Percentiles rank a stretch among this genome's conserved stretches.
Conservation (phyloP, 164 flowering plant species). For the Umbilicus rupestris region DNA sequence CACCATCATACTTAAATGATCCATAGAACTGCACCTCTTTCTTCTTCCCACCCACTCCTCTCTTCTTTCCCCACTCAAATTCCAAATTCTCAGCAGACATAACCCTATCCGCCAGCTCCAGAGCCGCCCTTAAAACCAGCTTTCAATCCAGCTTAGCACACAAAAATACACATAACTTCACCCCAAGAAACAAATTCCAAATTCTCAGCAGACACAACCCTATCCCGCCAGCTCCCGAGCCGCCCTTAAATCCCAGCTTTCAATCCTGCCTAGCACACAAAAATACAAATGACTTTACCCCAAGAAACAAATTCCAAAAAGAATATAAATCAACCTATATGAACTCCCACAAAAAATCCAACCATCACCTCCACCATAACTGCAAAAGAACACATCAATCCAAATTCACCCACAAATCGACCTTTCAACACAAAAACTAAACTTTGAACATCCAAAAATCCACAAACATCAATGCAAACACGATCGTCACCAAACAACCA, state of each 20-base stretch:
- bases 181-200: conserved; percentile 28
- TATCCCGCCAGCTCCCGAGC: neutral
- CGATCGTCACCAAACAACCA: neutral
- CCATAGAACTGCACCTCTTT: conserved; percentile 60
- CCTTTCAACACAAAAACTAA: neutral
- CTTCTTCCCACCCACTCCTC: conserved; percentile 47
- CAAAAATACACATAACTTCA: neutral
- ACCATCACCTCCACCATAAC: neutral
- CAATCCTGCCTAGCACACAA: neutral
- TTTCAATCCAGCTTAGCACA: neutral
- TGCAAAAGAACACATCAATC: neutral
- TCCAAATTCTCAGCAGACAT: conserved; percentile 31
- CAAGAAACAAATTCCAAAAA: neutral
- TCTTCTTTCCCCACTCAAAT: conserved; percentile 75
- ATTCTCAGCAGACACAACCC: conserved; percentile 22
- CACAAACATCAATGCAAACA: neutral
- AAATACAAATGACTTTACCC: neutral
- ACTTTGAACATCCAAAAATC: neutral
- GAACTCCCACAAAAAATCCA: too few species aligned
- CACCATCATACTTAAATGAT: conserved; percentile 73
- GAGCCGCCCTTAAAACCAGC: neutral
- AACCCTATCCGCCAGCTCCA: neutral
- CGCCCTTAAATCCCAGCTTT: neutral
- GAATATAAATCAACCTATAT: neutral
- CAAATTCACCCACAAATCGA: neutral